Evolutionary conservation across 78 protist species (phyloP).

Genomic region (Chrysochromulina parva): DNA sequence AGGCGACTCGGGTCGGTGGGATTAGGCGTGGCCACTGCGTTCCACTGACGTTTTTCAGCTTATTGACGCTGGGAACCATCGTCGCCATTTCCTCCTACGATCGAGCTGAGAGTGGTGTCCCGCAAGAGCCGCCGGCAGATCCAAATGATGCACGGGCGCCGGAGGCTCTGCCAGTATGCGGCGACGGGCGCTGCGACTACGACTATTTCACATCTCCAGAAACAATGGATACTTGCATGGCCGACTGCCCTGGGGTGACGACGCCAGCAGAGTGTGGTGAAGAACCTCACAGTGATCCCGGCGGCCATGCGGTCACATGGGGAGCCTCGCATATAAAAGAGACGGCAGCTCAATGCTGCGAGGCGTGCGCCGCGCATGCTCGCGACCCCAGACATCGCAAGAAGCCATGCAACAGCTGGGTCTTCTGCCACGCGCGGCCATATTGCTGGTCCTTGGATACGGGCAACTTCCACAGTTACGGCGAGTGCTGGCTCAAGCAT

Average conservation of each 20-base stretch:
- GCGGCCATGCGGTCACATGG: not conserved
- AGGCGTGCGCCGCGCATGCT: not conserved
- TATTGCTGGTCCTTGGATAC: not conserved
- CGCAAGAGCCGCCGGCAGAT: too few relatives aligned
- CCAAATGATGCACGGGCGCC: too few relatives aligned
- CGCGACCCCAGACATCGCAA: not conserved
- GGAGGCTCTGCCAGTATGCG: too few relatives aligned
- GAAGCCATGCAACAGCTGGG: not conserved
- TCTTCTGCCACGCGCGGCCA: not conserved
- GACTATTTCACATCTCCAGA: not conserved
- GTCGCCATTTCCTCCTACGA: too few relatives aligned
- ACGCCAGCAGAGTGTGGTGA: not conserved
- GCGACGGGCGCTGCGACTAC: not conserved
- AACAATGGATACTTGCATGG: not conserved
- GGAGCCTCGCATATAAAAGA: not conserved
- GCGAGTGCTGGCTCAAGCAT: conserved; percentile 22
- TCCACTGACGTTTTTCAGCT: too few relatives aligned
- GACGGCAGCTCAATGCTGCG: not conserved
- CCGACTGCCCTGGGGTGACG: not conserved
- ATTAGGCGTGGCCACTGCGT: too few relatives aligned
- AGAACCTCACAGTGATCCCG: not conserved
- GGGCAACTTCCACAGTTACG: not conserved
- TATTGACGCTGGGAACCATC: too few relatives aligned
- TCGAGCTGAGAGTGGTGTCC: too few relatives aligned
- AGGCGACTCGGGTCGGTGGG: too few relatives aligned